Evolutionary conservation across 176 grass and related monocot genomes (phyloP).

Genomic region (Bromus sterilis): DNA sequence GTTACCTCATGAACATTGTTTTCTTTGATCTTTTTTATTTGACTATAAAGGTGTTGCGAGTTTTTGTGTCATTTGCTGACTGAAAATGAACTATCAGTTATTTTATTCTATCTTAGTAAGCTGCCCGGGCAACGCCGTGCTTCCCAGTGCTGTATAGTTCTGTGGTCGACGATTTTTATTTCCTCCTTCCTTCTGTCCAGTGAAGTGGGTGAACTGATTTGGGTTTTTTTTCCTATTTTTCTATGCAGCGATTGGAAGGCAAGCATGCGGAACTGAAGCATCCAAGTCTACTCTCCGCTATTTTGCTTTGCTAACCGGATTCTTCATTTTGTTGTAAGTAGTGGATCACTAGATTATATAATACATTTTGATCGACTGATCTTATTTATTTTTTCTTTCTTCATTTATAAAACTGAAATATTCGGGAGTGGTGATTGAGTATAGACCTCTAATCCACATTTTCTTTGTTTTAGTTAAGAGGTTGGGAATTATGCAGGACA

Average conservation of each 20-base stretch:
- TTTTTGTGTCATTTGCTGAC: no score
- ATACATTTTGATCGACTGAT: background rate
- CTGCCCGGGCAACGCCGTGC: background rate
- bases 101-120: no score
- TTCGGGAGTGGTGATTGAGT: background rate
- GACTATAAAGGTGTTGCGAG: no score
- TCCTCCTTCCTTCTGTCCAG: background rate
- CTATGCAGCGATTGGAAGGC: background rate
- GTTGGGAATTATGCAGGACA: background rate
- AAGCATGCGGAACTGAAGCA: background rate
- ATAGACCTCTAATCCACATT: background rate
- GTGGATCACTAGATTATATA: background rate
- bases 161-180: background rate
- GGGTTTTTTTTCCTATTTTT: background rate
- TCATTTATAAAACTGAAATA: background rate
- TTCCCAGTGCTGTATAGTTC: no score
- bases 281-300: no score
- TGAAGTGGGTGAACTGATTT: background rate
- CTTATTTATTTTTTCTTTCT: background rate
- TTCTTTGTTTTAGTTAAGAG: background rate
- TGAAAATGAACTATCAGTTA: no score
- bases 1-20: no score
- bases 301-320: background rate
- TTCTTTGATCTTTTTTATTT: no score
- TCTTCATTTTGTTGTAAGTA: background rate